Conservation (phyloP, 345 rosid species). For the Citrus maxima region DNA sequence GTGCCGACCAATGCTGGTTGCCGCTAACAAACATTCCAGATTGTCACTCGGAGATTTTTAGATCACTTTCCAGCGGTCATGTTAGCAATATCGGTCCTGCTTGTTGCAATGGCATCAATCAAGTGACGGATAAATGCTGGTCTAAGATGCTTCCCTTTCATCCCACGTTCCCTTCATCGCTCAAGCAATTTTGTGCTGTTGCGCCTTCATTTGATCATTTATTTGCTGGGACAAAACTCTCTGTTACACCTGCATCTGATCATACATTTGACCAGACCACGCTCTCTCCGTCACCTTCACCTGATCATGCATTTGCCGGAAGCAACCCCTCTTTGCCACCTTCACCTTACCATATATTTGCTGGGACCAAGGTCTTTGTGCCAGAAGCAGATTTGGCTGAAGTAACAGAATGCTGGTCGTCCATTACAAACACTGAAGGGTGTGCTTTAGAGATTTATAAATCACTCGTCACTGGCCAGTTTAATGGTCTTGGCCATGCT, state of each 20-base stretch:
- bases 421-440: not conserved
- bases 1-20: not conserved
- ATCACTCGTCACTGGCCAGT: not conserved
- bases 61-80: not conserved
- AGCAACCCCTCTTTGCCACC: no score
- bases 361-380: not conserved
- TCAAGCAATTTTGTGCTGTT: not conserved
- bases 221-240: not conserved
- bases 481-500: not conserved
- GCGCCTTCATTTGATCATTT: not conserved
- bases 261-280: no score
- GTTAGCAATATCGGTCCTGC: not conserved
- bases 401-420: not conserved
- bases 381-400: not conserved
- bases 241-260: no score
- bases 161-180: not conserved
- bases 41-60: not conserved
- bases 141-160: conserved; percentile 5
- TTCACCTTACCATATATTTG: no score
- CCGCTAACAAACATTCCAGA: not conserved
- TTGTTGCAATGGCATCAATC: conserved; percentile 2
- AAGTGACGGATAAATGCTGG: conserved; percentile 1
- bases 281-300: no score
- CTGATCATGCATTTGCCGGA: no score
- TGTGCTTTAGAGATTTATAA: not conserved